Base-by-base conservation (phyloP, 164 flowering plant genomes). In the Cinnamomum micranthum region DNA sequence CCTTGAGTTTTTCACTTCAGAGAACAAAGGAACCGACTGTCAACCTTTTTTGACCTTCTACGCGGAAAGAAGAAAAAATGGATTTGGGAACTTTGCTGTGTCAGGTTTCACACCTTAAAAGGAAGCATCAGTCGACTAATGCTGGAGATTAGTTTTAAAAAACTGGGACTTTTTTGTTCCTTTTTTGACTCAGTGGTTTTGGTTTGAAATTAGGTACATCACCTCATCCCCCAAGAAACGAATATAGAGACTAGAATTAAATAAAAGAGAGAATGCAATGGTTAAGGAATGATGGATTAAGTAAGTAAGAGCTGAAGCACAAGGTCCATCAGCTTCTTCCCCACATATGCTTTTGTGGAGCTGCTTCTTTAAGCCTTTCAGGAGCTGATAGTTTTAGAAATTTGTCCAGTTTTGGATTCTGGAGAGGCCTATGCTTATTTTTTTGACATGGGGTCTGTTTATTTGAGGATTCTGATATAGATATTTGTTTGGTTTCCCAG, bases 101-200 rank as follows among this genome's bases (percentile, higher is more conserved):
- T 64, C 31, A 64, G 14, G 1, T 64, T 64, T 64, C 67, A 64
- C 67, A 64, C 67, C 67, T 64, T 7, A 7, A 64, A 6, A 20
- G 24, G 27, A 9, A 10, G 25, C 9, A 24, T 20, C 24, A 17
- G 67, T 4, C 67, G 67, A 7, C 67, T 24, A 64, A 22, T 17
- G 60, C 60, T 15, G 0, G 19, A 67, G 28, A 31, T n/a, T 41
- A 14, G 9, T 15, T 15, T 28, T 4, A 1, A 19, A 31, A 67
- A 2, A 31, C 47, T 31, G 47, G 11, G 47, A 25, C 17, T 1
- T 12, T 41, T 47, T 69, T 22, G 71, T 47, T 69, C 55, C n/a
- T 69, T 41, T 69, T 7, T 69, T 69, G 71, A 69, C 71, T 69
- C 13, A 17, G n/a, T 69, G 71, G 71, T 20, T 69, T 47, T 41